Evolutionary conservation across 2,329 filamentous ascomycete genomes (phyloP), one percentile per base, ranked within the genome.

Genomic region (Berkeleyomyces basicola): DNA sequence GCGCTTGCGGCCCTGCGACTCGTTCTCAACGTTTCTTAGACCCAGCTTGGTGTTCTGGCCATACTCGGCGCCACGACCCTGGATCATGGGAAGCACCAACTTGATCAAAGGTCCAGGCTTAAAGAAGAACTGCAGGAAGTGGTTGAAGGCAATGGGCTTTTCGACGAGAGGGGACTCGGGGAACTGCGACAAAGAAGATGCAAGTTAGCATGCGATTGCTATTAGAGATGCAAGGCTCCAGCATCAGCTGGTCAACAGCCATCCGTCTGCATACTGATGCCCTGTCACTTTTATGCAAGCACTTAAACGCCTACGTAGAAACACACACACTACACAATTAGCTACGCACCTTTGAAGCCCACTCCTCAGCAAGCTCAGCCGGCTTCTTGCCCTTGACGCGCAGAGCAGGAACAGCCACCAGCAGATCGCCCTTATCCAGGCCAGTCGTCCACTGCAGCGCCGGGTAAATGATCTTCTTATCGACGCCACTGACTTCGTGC

Each of bases 341-440:
- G n/a, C 31, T 39, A 47, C 67, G 60, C 68, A 84, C 84, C 76
- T 85, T 81, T 42, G 75, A 75, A 43, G 76, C 75, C 82, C 83
- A 86, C 70, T 87, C 79, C 66, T 75, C 72, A 10, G 80, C 83
- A 61, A 87, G 74, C 67, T 81, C 82, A 65, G 78, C 75, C 9
- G 84, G 83, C 71, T 87, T 87, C 72, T 78, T 78, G 66, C 84
- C 84, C 74, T 87, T 92, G 69, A 92, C 74, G 66, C 89, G 80
- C 66, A 95, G 79, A n/a, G 88, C 87, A 14, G 90, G 87, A 7
- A 89, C 83, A 7, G 89, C 85, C 57, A 95, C 74, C 61, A 88
- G 81, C 68, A 95, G 75, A 73, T 95, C 90, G 58, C 90, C 90
- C 76, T 91, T 90, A 67, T 93, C 89, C 31, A 90, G 78, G 44